These are phyloP conservation scores for Solioccasus polychromus DNA, from an alignment of 768 basidiomycete genomes.

Conservation along the genomic window DNA sequence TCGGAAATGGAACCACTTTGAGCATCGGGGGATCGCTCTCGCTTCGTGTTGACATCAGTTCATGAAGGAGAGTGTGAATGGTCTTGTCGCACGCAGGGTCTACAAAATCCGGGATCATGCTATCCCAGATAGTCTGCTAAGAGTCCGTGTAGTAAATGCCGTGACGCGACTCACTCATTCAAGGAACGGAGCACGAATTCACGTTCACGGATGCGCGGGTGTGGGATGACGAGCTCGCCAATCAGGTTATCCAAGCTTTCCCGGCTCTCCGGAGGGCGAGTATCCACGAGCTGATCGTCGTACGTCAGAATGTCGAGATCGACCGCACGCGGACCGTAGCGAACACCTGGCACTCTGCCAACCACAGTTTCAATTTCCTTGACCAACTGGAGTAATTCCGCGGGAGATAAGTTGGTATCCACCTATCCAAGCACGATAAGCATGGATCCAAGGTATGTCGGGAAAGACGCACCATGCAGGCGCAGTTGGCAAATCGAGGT, in stretches of 20 bases:
- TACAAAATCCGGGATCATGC: conserved; percentile 73
- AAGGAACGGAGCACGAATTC: conserved; percentile 92
- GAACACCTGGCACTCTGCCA: conserved; percentile 74
- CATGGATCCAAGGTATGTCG: neutral
- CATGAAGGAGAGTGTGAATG: conserved; percentile 44
- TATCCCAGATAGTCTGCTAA: conserved; percentile 27
- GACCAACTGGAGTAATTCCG: conserved; percentile 54
- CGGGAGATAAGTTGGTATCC: conserved; percentile 66
- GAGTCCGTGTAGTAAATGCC: neutral
- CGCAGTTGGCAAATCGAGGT: conserved; percentile 84
- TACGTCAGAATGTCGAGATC: conserved; percentile 89
- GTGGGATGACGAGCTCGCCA: conserved; percentile 80
- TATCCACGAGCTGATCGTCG: conserved; percentile 58
- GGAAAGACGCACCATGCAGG: conserved; percentile 68
- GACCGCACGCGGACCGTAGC: conserved; percentile 85
- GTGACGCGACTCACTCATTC: conserved; percentile 58
- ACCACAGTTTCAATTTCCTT: conserved; percentile 73
- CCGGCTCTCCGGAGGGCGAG: conserved; percentile 41
- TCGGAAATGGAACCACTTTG: conserved; percentile 75
- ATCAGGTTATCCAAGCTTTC: conserved; percentile 52
- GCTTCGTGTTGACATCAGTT: conserved; percentile 33
- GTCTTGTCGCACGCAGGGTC: conserved; percentile 59
- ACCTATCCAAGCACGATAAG: conserved; percentile 40
- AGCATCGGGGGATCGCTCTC: conserved; percentile 48
- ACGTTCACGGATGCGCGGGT: conserved; percentile 74